Percentiles rank a stretch among this genome's conserved stretches.
These are phyloP conservation scores for Rhynchosporium secalis DNA, from an alignment of 2,329 filamentous ascomycete genomes.

Conservation along the genomic window DNA sequence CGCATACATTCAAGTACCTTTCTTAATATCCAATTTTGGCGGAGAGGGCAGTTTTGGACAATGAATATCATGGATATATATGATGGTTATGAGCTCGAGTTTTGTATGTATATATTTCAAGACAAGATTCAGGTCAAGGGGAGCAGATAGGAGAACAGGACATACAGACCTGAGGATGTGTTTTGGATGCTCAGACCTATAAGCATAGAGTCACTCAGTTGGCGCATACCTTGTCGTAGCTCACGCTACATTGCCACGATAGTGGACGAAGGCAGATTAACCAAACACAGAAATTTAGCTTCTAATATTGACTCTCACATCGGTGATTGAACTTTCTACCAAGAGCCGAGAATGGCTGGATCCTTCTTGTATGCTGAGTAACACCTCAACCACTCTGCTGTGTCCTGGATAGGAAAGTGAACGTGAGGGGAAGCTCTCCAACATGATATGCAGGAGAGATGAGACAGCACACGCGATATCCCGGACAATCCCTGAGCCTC, in stretches of 20 bases:
- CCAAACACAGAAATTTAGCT: neutral
- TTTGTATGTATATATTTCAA: slow-evolving; percentile 9
- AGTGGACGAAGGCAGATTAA: neutral
- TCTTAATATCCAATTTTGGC: slow-evolving; percentile 21
- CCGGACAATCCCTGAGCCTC: neutral
- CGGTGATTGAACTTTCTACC: neutral
- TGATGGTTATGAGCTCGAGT: slow-evolving; percentile 4
- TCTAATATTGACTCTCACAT: neutral
- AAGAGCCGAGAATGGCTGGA: neutral
- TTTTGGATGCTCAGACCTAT: slow-evolving; percentile 8
- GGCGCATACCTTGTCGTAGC: neutral
- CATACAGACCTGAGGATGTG: neutral
- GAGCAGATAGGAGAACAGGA: neutral
- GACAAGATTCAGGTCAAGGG: neutral
- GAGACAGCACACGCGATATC: slow-evolving; percentile 1
- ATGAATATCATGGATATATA: slow-evolving; percentile 9
- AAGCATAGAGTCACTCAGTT: neutral
- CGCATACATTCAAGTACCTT: neutral
- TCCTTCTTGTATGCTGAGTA: neutral
- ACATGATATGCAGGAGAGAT: neutral
- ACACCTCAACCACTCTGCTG: slow-evolving; percentile 4
- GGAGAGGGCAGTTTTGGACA: neutral
- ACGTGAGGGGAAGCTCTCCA: neutral
- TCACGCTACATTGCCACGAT: slow-evolving; percentile 4
- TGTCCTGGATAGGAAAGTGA: slow-evolving; percentile 13